phyloP scores from a whole-genome alignment of 257 asterid species.

The Solanum neorickii region DNA sequence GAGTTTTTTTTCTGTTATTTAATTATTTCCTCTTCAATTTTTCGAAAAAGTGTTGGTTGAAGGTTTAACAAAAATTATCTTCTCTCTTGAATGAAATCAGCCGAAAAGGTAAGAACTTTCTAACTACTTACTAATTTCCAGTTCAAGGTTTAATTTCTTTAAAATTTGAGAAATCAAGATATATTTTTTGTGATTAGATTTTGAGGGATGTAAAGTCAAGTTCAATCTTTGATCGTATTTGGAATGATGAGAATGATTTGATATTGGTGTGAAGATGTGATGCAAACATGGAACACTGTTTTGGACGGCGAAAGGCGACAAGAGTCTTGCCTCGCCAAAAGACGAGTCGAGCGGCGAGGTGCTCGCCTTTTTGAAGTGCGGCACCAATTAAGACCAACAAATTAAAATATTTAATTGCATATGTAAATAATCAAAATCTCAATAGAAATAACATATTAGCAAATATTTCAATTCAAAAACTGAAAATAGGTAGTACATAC shows the following conservation, averaged over 20 bases:
- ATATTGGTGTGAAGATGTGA: background rate
- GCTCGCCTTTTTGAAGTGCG: background rate
- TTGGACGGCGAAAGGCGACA: background rate
- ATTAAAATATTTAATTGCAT: background rate
- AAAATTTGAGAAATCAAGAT: background rate
- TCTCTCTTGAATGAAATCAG: background rate
- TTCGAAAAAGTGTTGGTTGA: background rate
- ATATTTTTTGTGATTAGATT: background rate
- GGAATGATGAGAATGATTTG: background rate
- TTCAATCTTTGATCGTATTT: background rate
- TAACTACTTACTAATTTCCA: background rate
- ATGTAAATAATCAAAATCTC: background rate
- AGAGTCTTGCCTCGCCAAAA: background rate
- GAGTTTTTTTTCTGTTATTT: background rate
- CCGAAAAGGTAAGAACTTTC: background rate
- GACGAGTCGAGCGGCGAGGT: background rate
- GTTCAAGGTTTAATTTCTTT: background rate
- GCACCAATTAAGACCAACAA: background rate
- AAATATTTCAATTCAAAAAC: background rate
- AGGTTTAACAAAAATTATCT: background rate
- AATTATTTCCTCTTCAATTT: background rate
- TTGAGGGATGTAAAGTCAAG: background rate
- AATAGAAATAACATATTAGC: background rate
- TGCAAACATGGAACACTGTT: background rate
- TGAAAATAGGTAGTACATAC: background rate